A percentile compares a stretch with the other conserved stretches of the same genome.
Evolutionary conservation across 768 basidiomycete species (phyloP).

Genomic region (Termitomyces sp.): DNA sequence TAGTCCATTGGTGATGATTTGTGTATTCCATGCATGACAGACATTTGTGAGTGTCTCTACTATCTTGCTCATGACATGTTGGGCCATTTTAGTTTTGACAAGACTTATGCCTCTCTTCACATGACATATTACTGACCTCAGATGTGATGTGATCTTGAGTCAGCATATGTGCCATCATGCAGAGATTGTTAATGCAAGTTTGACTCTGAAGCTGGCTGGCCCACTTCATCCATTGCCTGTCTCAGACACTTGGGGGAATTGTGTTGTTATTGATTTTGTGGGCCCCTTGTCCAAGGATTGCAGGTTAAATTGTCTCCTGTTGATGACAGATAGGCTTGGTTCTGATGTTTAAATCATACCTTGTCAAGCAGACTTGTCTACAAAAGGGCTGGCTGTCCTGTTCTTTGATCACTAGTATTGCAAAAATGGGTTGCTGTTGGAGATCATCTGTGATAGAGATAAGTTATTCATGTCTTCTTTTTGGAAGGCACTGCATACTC

Average conservation of each 20-base stretch:
- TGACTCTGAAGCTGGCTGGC: conserved; percentile 20
- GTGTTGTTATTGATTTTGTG: not conserved
- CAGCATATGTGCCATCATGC: conserved; percentile 6
- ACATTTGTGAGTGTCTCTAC: conserved; percentile 18
- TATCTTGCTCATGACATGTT: conserved; percentile 25
- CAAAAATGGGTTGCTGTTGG: not conserved
- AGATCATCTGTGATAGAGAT: not conserved
- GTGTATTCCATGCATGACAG: not conserved
- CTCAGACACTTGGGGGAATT: conserved; percentile 15
- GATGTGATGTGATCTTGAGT: conserved; percentile 24
- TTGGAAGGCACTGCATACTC: not conserved
- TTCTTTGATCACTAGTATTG: no score
- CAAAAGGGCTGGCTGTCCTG: not conserved
- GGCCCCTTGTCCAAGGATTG: not conserved
- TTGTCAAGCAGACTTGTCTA: not conserved
- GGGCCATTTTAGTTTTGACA: conserved; percentile 32
- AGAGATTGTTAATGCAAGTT: not conserved
- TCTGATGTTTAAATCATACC: not conserved
- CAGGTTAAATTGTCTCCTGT: not conserved
- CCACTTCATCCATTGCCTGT: conserved; percentile 23
- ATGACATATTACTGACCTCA: conserved; percentile 29
- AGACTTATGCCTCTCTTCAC: conserved; percentile 23
- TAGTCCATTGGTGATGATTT: not conserved
- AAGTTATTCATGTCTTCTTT: not conserved
- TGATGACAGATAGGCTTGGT: not conserved